These are phyloP conservation scores for Colletotrichum kahawae DNA, from an alignment of 2,329 filamentous ascomycete genomes.

Conservation along the genomic window DNA sequence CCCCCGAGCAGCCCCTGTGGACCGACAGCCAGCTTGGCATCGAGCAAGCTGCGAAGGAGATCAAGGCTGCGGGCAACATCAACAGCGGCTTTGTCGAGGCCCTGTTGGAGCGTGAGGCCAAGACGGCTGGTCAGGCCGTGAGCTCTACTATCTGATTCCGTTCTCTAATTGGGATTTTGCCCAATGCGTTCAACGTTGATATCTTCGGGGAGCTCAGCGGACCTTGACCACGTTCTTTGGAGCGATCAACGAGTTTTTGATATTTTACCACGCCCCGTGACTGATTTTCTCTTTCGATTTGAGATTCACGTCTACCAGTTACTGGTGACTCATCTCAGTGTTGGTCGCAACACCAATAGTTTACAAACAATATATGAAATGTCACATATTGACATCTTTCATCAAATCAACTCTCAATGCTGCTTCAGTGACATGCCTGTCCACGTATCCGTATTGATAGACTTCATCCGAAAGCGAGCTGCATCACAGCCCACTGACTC, in stretches of 20 bases:
- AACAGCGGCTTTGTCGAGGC: constrained; percentile 57
- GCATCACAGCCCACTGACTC: neutral
- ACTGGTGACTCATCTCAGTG: constrained; percentile 6
- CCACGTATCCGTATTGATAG: neutral
- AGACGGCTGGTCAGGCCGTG: constrained; percentile 33
- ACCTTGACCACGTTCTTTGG: constrained; percentile 33
- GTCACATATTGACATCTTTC: neutral
- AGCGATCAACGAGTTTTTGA: constrained; percentile 26
- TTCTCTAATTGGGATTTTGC: neutral
- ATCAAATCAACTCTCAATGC: neutral
- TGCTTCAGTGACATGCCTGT: neutral
- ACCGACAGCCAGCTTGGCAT: constrained; percentile 87
- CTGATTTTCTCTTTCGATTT: constrained; percentile 18
- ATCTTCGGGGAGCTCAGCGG: constrained; percentile 19
- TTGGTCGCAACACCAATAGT: constrained; percentile 19
- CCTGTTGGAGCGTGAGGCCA: constrained; percentile 61
- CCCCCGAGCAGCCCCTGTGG: constrained; percentile 79
- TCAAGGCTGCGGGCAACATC: constrained; percentile 51
- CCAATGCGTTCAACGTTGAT: constrained; percentile 5
- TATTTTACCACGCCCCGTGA: neutral
- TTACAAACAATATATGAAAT: constrained; percentile 9
- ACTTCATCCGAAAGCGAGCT: neutral
- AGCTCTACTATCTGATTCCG: constrained; percentile 28
- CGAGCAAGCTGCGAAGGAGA: constrained; percentile 66
- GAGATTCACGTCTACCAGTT: neutral